phyloP scores from a whole-genome alignment of 163 green algal species.

The Scenedesmus sp. region DNA sequence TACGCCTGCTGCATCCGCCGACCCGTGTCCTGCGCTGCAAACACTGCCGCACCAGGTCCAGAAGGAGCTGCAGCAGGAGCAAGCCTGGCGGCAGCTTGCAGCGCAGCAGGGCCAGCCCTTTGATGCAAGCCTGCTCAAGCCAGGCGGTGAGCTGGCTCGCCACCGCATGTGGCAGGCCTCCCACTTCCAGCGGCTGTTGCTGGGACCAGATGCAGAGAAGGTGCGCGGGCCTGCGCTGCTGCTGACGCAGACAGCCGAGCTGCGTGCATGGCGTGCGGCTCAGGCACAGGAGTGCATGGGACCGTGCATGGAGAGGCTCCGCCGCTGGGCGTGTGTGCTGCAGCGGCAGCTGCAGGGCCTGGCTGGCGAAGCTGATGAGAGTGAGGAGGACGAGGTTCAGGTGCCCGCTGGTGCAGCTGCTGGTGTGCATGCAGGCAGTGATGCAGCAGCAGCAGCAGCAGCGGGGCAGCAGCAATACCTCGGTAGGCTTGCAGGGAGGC shows the following conservation, averaged over 20 bases:
- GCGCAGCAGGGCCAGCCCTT: not conserved
- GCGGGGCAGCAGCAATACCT: not conserved
- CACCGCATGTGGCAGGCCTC: slow-evolving; percentile 31
- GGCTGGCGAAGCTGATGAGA: not conserved
- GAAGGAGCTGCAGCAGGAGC: slow-evolving; percentile 35
- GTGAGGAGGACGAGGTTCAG: not conserved
- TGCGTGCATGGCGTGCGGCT: slow-evolving; percentile 19
- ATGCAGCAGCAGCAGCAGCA: slow-evolving; percentile 17
- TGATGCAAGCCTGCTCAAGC: slow-evolving; percentile 17
- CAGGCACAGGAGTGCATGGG: slow-evolving; percentile 36
- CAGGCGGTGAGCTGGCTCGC: slow-evolving; percentile 10
- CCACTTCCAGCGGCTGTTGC: slow-evolving; percentile 42
- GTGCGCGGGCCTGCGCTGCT: slow-evolving; percentile 39
- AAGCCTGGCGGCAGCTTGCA: not conserved
- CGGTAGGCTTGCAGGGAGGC: not conserved
- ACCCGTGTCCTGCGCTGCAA: not conserved
- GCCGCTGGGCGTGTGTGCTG: slow-evolving; percentile 13
- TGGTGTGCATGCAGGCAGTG: not conserved
- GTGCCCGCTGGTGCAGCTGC: slow-evolving; percentile 13
- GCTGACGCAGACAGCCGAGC: slow-evolving; percentile 41
- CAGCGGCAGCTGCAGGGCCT: slow-evolving; percentile 30
- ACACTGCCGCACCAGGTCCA: not conserved
- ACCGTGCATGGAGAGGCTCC: slow-evolving; percentile 8
- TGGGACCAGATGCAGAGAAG: slow-evolving; percentile 49
- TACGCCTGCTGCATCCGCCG: no score